These are phyloP conservation scores for Turnera subulata DNA, from an alignment of 345 rosid species.

Conservation along the genomic window DNA sequence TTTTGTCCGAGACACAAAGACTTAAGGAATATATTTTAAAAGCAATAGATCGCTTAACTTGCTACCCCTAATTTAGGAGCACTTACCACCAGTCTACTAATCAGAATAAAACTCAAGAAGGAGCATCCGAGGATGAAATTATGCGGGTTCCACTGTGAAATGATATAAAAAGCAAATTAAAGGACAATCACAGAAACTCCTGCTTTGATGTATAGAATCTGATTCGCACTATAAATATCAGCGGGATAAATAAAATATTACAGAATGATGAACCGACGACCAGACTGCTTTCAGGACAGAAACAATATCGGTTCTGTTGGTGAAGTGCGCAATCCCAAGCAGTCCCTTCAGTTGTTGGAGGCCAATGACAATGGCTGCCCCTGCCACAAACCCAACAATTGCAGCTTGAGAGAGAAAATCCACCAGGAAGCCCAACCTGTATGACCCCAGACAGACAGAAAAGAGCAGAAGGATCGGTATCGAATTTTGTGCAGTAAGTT, in stretches of 20 bases:
- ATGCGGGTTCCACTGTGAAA: conserved; percentile 54
- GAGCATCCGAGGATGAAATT: conserved; percentile 54
- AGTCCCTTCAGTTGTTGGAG: conserved; percentile 89
- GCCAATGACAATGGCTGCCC: conserved; percentile 89
- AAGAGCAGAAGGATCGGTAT: neutral
- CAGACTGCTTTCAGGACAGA: conserved; percentile 69
- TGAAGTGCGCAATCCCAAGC: conserved; percentile 66
- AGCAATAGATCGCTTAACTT: neutral
- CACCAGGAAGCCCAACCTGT: conserved; percentile 82
- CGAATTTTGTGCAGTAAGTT: neutral
- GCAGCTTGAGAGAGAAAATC: conserved; percentile 89
- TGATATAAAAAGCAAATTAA: neutral
- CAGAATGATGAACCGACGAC: conserved; percentile 60
- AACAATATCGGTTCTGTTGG: conserved; percentile 70
- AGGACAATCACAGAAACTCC: neutral
- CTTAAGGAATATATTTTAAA: neutral
- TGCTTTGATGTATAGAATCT: too few species aligned
- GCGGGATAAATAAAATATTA: conserved; percentile 25
- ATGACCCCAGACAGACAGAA: neutral
- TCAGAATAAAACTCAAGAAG: conserved; percentile 58
- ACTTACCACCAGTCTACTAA: conserved; percentile 63
- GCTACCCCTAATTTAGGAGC: neutral
- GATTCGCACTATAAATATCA: too few species aligned
- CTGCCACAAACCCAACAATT: conserved; percentile 90
- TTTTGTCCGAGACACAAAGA: neutral